Base-by-base conservation (phyloP, 805 yeast genomes). In the Cyberlindnera euphorbiiphila region DNA sequence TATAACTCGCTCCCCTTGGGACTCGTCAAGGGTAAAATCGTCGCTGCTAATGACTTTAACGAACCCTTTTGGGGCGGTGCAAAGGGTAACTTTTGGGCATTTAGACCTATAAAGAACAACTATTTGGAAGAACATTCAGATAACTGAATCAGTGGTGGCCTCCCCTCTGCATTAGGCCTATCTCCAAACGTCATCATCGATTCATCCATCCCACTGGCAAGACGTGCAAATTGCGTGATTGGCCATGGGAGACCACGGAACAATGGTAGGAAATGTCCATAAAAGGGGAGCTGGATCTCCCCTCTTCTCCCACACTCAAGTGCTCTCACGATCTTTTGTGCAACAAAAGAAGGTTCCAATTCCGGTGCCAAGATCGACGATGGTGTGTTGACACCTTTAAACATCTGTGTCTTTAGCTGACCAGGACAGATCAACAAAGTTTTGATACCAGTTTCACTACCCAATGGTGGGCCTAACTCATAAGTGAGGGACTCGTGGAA, bases 1-100 rank as follows among this genome's bases (percentile, higher is more conserved):
- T 93, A 93, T 56, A 85, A 89, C 25, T 86, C 81, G n/a, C 64
- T 93, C 24, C 98, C 98, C 2, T 68, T 87, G 78, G 98, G 81
- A 0, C 64, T 93, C 26, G 79, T 93, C 4, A 79, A 80, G 49
- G 99, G 98, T 2, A 89, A 86, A 54, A 79, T 93, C 11, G 71
- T 82, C 5, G 91, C 86, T 7, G 91, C 83, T 7, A 67, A 73
- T 53, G 72, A 72, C 50, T 74, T 72, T 35, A 69, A 69, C 53
- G 61, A 75, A 60, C 66, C 78, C 12, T 49, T 69, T 38, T 52
- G 67, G 57, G 60, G 53, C 46, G 54, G 62, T 21, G 23, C 49
- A 25, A 58, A 40, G 46, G 65, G 49, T 46, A 71, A 41, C 41
- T 60, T 68, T 20, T 76, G 74, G 66, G 73, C 74, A 17, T 76